These are phyloP conservation scores for Rehmannia glutinosa DNA, from an alignment of 257 asterid species.

Conservation along the genomic window DNA sequence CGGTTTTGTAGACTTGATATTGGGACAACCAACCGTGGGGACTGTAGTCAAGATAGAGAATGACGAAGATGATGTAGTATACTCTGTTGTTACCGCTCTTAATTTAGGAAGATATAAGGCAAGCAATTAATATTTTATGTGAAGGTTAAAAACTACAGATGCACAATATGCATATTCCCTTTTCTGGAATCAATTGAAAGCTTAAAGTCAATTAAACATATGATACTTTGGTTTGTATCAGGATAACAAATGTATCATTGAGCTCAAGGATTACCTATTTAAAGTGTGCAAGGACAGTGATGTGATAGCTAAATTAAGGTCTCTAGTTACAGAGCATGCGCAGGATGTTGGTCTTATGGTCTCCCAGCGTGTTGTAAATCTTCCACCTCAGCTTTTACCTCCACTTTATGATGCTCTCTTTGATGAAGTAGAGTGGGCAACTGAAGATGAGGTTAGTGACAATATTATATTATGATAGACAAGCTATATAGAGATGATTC, in stretches of 20 bases:
- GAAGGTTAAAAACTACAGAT: neutral
- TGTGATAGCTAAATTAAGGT: slow-evolving; percentile 35
- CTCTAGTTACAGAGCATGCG: slow-evolving; percentile 43
- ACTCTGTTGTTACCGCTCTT: slow-evolving; percentile 65
- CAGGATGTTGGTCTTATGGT: slow-evolving; percentile 66
- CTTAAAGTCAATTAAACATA: slow-evolving; percentile 8
- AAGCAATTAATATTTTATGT: slow-evolving; percentile 26
- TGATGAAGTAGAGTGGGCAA: slow-evolving; percentile 92
- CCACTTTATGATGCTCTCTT: slow-evolving; percentile 85
- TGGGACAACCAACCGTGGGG: slow-evolving; percentile 88
- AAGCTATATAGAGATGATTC: slow-evolving; percentile 2
- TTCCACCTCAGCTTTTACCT: slow-evolving; percentile 94
- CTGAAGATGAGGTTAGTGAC: slow-evolving; percentile 83
- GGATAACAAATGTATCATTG: slow-evolving; percentile 47
- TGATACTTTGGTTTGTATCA: slow-evolving; percentile 21
- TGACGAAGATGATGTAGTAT: slow-evolving; percentile 81
- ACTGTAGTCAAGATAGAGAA: slow-evolving; percentile 78
- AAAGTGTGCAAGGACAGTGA: slow-evolving; percentile 47
- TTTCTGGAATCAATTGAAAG: neutral
- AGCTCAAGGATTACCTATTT: slow-evolving; percentile 59
- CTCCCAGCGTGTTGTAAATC: slow-evolving; percentile 83
- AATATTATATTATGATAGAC: slow-evolving; percentile 2
- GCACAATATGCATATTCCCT: neutral
- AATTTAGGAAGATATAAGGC: slow-evolving; percentile 81
- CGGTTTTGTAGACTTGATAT: slow-evolving; percentile 77